Percentiles rank a stretch among this genome's conserved stretches.
phyloP scores from a whole-genome alignment of 257 asterid species.

The Solanum medicagineum region DNA sequence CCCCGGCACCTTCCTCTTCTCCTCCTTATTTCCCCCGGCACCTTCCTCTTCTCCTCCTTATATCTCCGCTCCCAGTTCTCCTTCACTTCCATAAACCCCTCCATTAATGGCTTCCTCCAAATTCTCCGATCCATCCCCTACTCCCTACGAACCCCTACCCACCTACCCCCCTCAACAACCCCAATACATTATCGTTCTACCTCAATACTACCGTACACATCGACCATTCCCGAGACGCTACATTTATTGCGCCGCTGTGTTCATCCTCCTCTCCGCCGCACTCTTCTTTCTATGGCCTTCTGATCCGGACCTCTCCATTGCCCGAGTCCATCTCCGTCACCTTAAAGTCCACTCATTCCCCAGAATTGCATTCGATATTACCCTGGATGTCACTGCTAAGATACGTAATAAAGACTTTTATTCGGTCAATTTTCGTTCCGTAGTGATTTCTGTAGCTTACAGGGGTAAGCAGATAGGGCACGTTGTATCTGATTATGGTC shows the following conservation, averaged over 20 bases:
- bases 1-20: background rate
- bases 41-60: background rate
- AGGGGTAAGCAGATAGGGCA: constrained; percentile 66
- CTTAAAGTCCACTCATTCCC: constrained; percentile 46
- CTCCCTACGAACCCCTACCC: constrained; percentile 32
- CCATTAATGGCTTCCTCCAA: constrained; percentile 27
- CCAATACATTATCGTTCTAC: constrained; percentile 51
- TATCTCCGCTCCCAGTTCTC: background rate
- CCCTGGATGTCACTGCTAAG: constrained; percentile 49
- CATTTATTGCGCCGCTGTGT: constrained; percentile 20
- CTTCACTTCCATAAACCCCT: background rate
- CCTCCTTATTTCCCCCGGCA: background rate
- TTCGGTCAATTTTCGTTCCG: constrained; percentile 42
- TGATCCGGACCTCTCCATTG: constrained; percentile 55
- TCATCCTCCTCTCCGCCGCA: constrained; percentile 41
- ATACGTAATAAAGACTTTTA: constrained; percentile 56
- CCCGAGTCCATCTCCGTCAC: constrained; percentile 50
- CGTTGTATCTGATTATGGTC: constrained; percentile 49
- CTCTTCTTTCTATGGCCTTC: constrained; percentile 70
- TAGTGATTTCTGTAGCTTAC: constrained; percentile 46
- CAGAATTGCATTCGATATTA: constrained; percentile 35
- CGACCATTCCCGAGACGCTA: constrained; percentile 28
- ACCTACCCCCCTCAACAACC: constrained; percentile 17
- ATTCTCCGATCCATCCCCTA: constrained; percentile 10
- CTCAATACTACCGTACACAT: constrained; percentile 24